Conservation (phyloP, 2,329 filamentous ascomycete species). For the Penicillium fuscoglaucum region DNA sequence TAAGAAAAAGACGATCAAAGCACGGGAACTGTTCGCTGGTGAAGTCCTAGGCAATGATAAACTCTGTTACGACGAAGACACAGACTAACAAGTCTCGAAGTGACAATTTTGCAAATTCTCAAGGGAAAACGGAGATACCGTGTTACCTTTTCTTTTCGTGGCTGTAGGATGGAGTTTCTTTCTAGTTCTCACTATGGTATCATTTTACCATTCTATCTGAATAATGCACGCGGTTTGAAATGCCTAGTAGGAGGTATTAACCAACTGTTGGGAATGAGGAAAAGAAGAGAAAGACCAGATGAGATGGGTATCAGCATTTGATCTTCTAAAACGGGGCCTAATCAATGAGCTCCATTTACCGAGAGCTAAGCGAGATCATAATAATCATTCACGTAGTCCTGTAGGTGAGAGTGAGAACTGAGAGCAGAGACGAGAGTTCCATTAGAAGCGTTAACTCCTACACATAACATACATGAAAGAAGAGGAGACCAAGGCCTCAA, state of each 20-base stretch:
- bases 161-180: background rate
- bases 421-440: background rate
- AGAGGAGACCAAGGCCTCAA: background rate
- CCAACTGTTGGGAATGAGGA: background rate
- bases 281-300: background rate
- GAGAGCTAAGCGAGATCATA: background rate
- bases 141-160: background rate
- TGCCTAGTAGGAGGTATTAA: background rate
- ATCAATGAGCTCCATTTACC: background rate
- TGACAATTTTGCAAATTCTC: fast-evolving
- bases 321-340: background rate
- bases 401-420: background rate
- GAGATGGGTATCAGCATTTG: background rate
- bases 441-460: background rate
- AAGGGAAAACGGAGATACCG: background rate
- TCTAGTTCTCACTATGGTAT: background rate
- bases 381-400: background rate
- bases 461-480: conserved; percentile 1
- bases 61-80: background rate
- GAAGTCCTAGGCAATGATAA: background rate
- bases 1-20: too few species aligned
- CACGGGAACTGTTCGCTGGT: too few species aligned
- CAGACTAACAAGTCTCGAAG: too few species aligned
- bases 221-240: background rate
- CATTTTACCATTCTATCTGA: background rate